These are phyloP conservation scores for Leccinum ponderosum DNA, from an alignment of 1,284 basidiomycete genomes.

Conservation along the genomic window DNA sequence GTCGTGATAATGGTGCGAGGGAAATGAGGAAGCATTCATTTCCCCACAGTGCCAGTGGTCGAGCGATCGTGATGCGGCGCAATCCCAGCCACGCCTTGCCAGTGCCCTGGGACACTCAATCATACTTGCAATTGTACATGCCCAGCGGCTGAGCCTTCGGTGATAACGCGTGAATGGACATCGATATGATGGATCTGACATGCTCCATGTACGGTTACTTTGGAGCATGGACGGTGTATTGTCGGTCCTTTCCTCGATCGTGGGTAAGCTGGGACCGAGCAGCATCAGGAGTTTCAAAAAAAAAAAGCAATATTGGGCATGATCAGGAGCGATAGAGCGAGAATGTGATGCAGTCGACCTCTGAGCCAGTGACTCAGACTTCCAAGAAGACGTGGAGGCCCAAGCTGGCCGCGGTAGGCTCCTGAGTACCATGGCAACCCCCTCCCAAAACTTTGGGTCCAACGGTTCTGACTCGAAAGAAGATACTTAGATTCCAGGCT, in stretches of 20 bases:
- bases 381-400: not conserved
- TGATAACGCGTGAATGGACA: slow-evolving; percentile 17
- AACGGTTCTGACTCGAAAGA: slow-evolving; percentile 1
- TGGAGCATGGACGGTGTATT: slow-evolving; percentile 1
- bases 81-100: not conserved
- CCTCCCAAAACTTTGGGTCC: not conserved
- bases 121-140: slow-evolving; percentile 6
- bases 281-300: not conserved
- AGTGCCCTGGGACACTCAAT: slow-evolving; percentile 15
- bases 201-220: not conserved
- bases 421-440: slow-evolving; percentile 12
- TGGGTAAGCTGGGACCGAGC: slow-evolving; percentile 15
- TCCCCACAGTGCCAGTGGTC: slow-evolving; percentile 4
- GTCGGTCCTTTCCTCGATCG: slow-evolving; percentile 4
- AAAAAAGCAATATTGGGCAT: not conserved
- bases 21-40: slow-evolving; percentile 20
- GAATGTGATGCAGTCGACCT: slow-evolving; percentile 7
- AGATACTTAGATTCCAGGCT: not conserved
- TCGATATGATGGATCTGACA: not conserved
- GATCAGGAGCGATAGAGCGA: not conserved
- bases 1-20: slow-evolving; percentile 6
- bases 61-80: slow-evolving; percentile 10
- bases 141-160: slow-evolving; percentile 9
- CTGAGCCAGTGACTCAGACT: not conserved
- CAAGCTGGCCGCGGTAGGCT: not conserved